These are phyloP conservation scores for Mucor indicus DNA, from an alignment of 371 early-diverging fungal genomes.

Conservation along the genomic window DNA sequence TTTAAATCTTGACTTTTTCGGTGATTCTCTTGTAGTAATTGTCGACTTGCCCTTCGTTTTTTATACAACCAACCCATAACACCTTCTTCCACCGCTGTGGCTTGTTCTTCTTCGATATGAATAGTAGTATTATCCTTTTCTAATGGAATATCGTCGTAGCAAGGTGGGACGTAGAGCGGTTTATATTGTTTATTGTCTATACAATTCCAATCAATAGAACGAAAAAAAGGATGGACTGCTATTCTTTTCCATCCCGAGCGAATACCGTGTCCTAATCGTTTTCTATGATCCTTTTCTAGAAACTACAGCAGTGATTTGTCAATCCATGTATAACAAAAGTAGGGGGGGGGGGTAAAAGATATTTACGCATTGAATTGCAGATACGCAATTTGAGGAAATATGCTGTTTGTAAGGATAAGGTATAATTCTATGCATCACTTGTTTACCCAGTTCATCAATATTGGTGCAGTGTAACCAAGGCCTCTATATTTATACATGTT, in stretches of 20 bases:
- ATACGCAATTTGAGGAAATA: conserved; percentile 46
- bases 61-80: conserved; percentile 17
- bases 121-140: too few relatives aligned
- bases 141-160: neutral
- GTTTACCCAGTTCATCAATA: conserved; percentile 41
- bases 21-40: neutral
- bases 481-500: conserved; percentile 25
- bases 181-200: conserved; percentile 31
- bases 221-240: conserved; percentile 41
- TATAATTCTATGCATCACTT: conserved; percentile 36
- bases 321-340: too few relatives aligned
- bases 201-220: conserved; percentile 30
- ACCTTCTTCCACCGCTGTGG: conserved; percentile 9
- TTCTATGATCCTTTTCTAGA: conserved; percentile 30
- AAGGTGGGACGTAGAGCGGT: conserved; percentile 46
- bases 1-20: conserved; percentile 10
- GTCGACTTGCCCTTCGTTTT: neutral
- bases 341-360: too few relatives aligned
- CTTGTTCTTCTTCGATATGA: too few relatives aligned
- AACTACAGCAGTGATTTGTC: too few relatives aligned
- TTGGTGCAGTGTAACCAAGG: conserved; percentile 46
- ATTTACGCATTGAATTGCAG: conserved; percentile 50
- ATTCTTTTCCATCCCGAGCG: conserved; percentile 29
- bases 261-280: conserved; percentile 40
- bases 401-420: conserved; percentile 38